Evolutionary conservation across 768 basidiomycete genomes (phyloP), one percentile per base, ranked within the genome.

Genomic region (Myochromella boudieri): DNA sequence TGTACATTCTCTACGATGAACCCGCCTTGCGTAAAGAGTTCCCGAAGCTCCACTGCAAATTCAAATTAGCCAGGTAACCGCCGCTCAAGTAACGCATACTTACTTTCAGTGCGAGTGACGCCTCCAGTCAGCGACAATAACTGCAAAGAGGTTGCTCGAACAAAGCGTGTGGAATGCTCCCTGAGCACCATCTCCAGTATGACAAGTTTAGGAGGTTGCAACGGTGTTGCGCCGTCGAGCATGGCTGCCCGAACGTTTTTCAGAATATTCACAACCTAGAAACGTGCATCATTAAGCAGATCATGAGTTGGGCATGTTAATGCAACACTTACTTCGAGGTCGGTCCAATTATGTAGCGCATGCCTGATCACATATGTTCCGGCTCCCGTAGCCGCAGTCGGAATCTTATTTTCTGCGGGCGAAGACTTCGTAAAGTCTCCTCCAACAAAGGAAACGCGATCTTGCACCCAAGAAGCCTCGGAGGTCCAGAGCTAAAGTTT

Each of bases 291-390:
- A n/a, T n/a, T n/a, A n/a, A n/a, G n/a, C n/a, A n/a, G n/a, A n/a
- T n/a, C n/a, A n/a, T n/a, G n/a, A n/a, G n/a, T n/a, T n/a, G n/a
- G n/a, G n/a, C n/a, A n/a, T n/a, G n/a, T n/a, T n/a, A n/a, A n/a
- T n/a, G n/a, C n/a, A 24, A 11, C 14, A 17, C 40, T 4, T 8
- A 42, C 40, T 17, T 42, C 20, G 17, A 22, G 21, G 12, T 42
- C 40, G 17, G 21, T 27, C 40, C 40, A 42, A 25, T 42, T 25
- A 15, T 24, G 27, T 11, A 42, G 25, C 2, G 26, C 40, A 26
- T 42, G 40, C 17, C 40, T 42, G 8, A 42, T 42, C 14, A 42
- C 40, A 25, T 42, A 42, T 17, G 40, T 42, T 6, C 40, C 40
- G 3, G 40, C 40, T 17, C 40, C 40, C 3, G 21, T 3, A 15